Conservation (phyloP, 2,329 filamentous ascomycete species). For the Diplocarpon rosae region DNA sequence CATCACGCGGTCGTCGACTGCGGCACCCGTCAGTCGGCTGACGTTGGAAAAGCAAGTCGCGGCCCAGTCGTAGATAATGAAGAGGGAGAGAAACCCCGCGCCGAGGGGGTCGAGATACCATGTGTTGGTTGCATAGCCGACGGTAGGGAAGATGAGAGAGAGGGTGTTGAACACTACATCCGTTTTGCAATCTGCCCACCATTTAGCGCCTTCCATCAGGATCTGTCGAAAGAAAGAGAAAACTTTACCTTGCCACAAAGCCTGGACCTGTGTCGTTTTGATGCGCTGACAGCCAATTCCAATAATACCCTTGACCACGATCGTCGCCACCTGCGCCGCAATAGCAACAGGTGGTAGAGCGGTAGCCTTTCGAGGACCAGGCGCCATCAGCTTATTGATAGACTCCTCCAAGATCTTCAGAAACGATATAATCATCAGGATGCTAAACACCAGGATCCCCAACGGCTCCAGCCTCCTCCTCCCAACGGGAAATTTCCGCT, state of each 20-base stretch:
- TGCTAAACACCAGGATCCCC: slow-evolving; percentile 48
- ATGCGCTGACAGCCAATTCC: slow-evolving; percentile 44
- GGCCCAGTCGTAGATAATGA: slow-evolving; percentile 58
- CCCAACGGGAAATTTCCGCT: slow-evolving; percentile 44
- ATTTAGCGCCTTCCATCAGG: neutral
- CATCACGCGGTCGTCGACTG: slow-evolving; percentile 35
- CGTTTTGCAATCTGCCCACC: slow-evolving; percentile 42
- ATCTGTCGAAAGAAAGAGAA: neutral
- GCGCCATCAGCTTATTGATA: slow-evolving; percentile 40
- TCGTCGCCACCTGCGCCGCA: slow-evolving; percentile 41
- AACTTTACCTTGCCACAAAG: slow-evolving; percentile 35
- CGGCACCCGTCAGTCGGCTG: slow-evolving; percentile 42
- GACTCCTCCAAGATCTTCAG: slow-evolving; percentile 48
- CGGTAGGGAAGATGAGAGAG: slow-evolving; percentile 46
- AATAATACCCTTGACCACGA: slow-evolving; percentile 46
- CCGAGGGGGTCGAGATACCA: slow-evolving; percentile 56
- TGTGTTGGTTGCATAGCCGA: slow-evolving; percentile 42
- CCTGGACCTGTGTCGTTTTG: slow-evolving; percentile 50
- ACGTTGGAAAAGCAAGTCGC: slow-evolving; percentile 48
- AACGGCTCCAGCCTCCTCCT: slow-evolving; percentile 43
- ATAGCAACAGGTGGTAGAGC: slow-evolving; percentile 40
- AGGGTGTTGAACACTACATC: slow-evolving; percentile 52
- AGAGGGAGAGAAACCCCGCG: slow-evolving; percentile 48
- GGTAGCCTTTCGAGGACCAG: slow-evolving; percentile 31
- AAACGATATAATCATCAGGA: slow-evolving; percentile 53